Base-by-base conservation (phyloP, 2,329 filamentous ascomycete genomes). In the Emericellopsis cladophorae region DNA sequence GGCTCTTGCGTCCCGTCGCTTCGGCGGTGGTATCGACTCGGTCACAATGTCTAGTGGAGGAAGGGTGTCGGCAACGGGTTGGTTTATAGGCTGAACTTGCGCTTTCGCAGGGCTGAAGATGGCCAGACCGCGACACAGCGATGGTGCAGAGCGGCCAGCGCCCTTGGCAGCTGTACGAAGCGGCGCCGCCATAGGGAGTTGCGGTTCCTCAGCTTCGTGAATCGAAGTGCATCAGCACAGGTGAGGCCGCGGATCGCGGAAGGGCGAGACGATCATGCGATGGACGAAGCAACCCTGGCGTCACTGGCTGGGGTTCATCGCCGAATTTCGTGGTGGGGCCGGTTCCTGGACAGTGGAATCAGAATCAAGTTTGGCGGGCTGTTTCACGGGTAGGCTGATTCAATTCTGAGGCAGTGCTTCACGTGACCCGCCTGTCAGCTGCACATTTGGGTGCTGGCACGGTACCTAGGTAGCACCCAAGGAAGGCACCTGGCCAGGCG, bases 121-220 rank as follows among this genome's bases (percentile, higher is more conserved):
- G 42, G 54, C 51, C 40, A 57, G 49, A 37, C 42, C 46, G 43
- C 54, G 54, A 42, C 11, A 23, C 21, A 26, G 16, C 12, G 34
- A 32, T 10, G 32, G 18, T 22, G 22, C 16, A 10, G 39, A 39
- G 37, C 50, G 51, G 46, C 46, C 48, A 40, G 46, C 47, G 41
- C 52, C 47, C 49, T 48, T 48, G 36, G 54, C 37, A 42, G 47
- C 44, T 43, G 47, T 51, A 49, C 54, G 56, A 45, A 58, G 45
- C 38, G 53, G 50, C 54, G 53, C 51, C 46, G 58, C 55, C 58
- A 61, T 61, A 54, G 54, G 41, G 46, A 45, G 26, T 50, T 51
- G 45, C 42, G 37, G 42, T 35, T n/a, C n/a, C 32, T 15, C 26
- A 12, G 26, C 26, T 29, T 29, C 26, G 12, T 12, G 7, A 29